Conservation (phyloP, 2,329 filamentous ascomycete species). For the Aureobasidium musti region DNA sequence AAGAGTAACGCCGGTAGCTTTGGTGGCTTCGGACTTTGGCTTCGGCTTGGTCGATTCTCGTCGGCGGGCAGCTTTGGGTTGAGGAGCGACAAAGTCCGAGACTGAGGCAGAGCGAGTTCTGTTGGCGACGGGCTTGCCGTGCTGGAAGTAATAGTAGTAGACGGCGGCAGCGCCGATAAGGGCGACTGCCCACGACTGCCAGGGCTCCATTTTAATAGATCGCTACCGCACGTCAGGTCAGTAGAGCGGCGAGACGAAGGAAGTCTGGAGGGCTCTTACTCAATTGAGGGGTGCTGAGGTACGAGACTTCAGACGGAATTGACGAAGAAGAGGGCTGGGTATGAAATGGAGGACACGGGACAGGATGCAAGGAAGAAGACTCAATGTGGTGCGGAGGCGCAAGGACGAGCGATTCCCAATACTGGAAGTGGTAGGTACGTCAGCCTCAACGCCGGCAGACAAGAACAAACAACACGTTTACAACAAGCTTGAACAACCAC, state of each 20-base stretch:
- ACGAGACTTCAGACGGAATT: background rate
- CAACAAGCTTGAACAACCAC: conserved; percentile 2
- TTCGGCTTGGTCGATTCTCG: conserved; percentile 33
- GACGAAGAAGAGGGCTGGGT: conserved; percentile 17
- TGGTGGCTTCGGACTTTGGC: conserved; percentile 32
- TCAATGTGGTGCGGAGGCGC: conserved; percentile 23
- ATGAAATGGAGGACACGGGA: conserved; percentile 15
- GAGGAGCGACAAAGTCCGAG: conserved; percentile 28
- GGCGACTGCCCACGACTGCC: conserved; percentile 37
- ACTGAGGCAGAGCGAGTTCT: conserved; percentile 29
- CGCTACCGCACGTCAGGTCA: conserved; percentile 6
- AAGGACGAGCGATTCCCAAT: conserved; percentile 11
- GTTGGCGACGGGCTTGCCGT: conserved; percentile 32
- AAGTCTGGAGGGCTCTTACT: background rate
- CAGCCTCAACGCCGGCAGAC: conserved; percentile 19
- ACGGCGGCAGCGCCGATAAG: conserved; percentile 33
- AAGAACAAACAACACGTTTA: conserved; percentile 26
- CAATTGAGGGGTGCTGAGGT: background rate
- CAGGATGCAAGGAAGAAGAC: conserved; percentile 24
- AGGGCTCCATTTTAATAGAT: conserved; percentile 35
- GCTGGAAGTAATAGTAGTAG: conserved; percentile 37
- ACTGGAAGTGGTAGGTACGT: conserved; percentile 1
- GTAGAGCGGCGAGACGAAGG: background rate
- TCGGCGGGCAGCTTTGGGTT: conserved; percentile 30
- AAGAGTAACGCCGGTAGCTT: conserved; percentile 31